Percentiles rank a stretch among this genome's conserved stretches.
Conservation (phyloP, 495 filamentous ascomycete genomes). For the Hypoxylon subgilvum region DNA sequence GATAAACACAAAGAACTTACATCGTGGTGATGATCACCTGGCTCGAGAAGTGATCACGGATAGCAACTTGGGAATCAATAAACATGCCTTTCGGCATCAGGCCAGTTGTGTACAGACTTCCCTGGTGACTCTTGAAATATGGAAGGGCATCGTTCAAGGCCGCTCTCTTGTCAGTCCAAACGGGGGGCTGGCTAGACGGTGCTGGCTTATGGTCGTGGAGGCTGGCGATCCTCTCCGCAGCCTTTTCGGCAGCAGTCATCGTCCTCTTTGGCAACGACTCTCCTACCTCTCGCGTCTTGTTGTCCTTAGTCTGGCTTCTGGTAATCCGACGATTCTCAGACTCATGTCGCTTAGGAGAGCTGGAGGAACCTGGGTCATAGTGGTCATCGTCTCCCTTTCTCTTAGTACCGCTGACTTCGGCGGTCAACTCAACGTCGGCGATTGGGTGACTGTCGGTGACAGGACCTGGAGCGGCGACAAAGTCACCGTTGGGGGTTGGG, state of each 20-base stretch:
- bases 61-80: slow-evolving; percentile 62
- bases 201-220: slow-evolving; percentile 35
- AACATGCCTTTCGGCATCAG: slow-evolving; percentile 63
- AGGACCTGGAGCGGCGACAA: no score
- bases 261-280: neutral
- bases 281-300: no score
- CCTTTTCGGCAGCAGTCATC: neutral
- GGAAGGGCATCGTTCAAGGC: slow-evolving; percentile 70
- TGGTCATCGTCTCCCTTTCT: neutral
- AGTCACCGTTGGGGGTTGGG: no score
- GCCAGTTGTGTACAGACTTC: slow-evolving; percentile 59
- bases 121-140: slow-evolving; percentile 69
- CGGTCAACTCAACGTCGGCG: neutral
- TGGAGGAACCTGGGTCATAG: neutral
- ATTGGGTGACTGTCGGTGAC: neutral
- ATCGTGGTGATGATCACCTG: slow-evolving; percentile 70
- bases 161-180: slow-evolving; percentile 67
- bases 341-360: neutral
- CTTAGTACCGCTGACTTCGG: neutral
- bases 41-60: slow-evolving; percentile 64
- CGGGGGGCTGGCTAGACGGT: slow-evolving; percentile 54
- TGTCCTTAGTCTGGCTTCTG: no score
- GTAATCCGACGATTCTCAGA: neutral
- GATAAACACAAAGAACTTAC: slow-evolving; percentile 55
- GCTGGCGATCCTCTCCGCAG: neutral